Evolutionary conservation across 1,284 basidiomycete species (phyloP), one percentile per base, ranked within the genome.

Genomic region (Mrakiaceae sp.): DNA sequence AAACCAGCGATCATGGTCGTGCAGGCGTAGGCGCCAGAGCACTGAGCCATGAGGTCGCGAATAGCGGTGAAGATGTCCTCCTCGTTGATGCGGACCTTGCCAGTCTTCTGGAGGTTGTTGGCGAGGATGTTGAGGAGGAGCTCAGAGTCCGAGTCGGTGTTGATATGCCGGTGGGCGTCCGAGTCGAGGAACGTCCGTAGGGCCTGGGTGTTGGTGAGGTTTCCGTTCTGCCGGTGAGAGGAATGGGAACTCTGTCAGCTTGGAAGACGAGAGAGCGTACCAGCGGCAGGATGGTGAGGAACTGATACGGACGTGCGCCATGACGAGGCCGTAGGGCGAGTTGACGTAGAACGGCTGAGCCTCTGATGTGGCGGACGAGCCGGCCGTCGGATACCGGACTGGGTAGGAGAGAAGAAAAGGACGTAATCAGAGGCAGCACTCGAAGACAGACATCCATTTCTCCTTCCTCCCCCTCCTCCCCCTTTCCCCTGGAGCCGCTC

Each of bases 261-360:
- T 14, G 14, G 27, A 16, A 6, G 12, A 6, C 51, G 14, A 52
- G 14, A 70, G 16, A 69, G 67, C 16, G 68, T 8, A 58, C 39
- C 11, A 64, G 64, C 39, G n/a, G 42, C 43, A 55, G 14, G n/a
- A 60, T 27, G 27, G 27, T 27, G 27, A 27, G 27, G 27, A 27
- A 27, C 27, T 27, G 39, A 14, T 8, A 79, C 88, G 70, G 73
- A 93, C 93, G 81, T 99, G 96, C 47, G 91, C 95, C 75, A 99
- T 90, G 67, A 94, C 91, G 73, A 99, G 97, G 65, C 96, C 96
- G 74, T 96, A 97, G 8, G 96, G 96, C 27, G 92, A 95, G 80
- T 98, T 98, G 72, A 99, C 96, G 76, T 99, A 99, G 82, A 99
- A 99, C 2, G 96, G 96, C 75, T 99, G 96, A 4, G 96, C 94